Conservation (phyloP, 1,284 basidiomycete species). For the Papiliotrema fonsecae region DNA sequence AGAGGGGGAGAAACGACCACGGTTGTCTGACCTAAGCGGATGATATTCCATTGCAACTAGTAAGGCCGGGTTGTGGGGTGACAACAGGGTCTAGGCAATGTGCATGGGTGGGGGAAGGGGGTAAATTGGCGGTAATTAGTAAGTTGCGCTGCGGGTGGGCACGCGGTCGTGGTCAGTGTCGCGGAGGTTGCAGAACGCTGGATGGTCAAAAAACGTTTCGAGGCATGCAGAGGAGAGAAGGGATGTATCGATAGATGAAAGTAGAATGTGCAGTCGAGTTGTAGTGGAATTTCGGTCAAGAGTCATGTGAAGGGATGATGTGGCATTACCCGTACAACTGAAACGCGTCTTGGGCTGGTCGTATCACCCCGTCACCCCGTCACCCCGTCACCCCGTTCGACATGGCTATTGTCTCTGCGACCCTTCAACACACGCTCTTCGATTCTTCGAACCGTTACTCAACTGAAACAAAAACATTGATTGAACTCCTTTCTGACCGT, state of each 20-base stretch:
- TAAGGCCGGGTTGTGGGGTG: constrained; percentile 25
- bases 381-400: neutral
- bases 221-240: neutral
- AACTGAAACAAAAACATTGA: too few relatives aligned
- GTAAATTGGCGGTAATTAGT: neutral
- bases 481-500: too few relatives aligned
- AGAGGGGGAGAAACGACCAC: constrained; percentile 14
- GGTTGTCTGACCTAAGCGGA: constrained; percentile 35
- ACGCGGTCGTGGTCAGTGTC: neutral
- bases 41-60: constrained; percentile 33
- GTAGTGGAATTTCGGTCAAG: neutral
- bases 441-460: too few relatives aligned
- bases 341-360: neutral
- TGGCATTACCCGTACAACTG: neutral
- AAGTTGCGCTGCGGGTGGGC: neutral
- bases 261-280: neutral
- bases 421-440: too few relatives aligned
- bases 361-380: neutral
- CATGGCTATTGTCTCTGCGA: too few relatives aligned
- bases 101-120: constrained; percentile 17
- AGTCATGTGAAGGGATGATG: neutral
- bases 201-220: neutral
- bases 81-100: constrained; percentile 34
- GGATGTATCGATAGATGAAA: neutral
- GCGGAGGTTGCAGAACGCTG: neutral